A percentile compares a stretch with the other conserved stretches of the same genome.
Evolutionary conservation across 495 filamentous ascomycete species (phyloP).

Genomic region (Xylaria cubensis): DNA sequence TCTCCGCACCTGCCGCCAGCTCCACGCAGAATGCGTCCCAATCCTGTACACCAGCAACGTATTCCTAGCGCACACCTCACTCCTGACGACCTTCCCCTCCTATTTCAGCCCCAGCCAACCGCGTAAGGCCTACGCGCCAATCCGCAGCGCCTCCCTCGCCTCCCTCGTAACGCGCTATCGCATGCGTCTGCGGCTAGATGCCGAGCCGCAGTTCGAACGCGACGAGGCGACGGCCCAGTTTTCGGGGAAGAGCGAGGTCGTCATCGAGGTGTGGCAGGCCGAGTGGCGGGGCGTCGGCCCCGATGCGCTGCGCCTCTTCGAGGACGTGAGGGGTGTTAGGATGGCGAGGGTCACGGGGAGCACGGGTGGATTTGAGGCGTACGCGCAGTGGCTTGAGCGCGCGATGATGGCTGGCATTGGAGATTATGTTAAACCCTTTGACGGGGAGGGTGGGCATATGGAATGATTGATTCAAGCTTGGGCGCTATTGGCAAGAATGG

Average conservation of each 20-base stretch:
- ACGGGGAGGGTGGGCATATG: conserved; percentile 23
- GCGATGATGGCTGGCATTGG: conserved; percentile 50
- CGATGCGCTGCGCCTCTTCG: conserved; percentile 53
- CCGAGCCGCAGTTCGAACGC: conserved; percentile 46
- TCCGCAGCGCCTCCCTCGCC: conserved; percentile 39
- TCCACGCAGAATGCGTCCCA: conserved; percentile 50
- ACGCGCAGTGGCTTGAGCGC: conserved; percentile 52
- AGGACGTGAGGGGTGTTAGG: conserved; percentile 58
- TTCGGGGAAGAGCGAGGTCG: conserved; percentile 50
- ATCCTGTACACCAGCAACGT: conserved; percentile 58
- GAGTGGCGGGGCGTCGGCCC: conserved; percentile 50
- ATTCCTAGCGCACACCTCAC: conserved; percentile 58
- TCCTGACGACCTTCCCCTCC: conserved; percentile 51
- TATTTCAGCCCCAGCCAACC: conserved; percentile 27
- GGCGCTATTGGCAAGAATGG: too few relatives aligned
- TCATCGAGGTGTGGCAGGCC: conserved; percentile 54
- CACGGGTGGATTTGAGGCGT: conserved; percentile 48
- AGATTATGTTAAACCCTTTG: conserved; percentile 29
- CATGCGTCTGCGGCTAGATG: conserved; percentile 55
- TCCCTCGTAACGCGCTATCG: conserved; percentile 50
- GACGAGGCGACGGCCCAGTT: conserved; percentile 44
- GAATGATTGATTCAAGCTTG: conserved; percentile 22
- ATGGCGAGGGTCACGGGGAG: conserved; percentile 50
- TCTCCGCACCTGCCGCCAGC: conserved; percentile 47
- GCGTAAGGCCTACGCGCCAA: conserved; percentile 29